phyloP scores from a whole-genome alignment of 2,329 filamentous ascomycete species.

The Paracoccidioides lutzii region DNA sequence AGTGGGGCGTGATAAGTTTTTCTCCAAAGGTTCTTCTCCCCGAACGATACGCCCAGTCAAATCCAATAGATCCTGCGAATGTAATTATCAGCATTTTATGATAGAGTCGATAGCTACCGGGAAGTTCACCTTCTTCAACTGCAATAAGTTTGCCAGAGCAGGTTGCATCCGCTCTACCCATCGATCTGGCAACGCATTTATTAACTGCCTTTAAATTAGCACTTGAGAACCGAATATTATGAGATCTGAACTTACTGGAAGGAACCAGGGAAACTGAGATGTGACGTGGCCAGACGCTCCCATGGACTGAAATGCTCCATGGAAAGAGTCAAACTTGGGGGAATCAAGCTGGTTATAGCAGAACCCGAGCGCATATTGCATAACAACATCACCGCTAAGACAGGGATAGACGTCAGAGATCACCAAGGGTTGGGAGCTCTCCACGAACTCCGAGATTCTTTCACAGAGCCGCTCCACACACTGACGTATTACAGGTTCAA shows the following conservation, averaged over 20 bases:
- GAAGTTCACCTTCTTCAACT: constrained; percentile 7
- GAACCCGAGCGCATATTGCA: constrained; percentile 17
- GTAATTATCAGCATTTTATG: background rate
- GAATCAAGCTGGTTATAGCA: constrained; percentile 15
- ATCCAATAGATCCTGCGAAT: constrained; percentile 7
- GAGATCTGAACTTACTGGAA: constrained; percentile 2
- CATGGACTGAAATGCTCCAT: constrained; percentile 15
- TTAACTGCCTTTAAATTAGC: constrained; percentile 1
- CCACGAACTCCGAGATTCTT: constrained; percentile 11
- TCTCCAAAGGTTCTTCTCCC: constrained; percentile 7
- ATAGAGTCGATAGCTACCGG: background rate
- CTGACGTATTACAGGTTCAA: constrained; percentile 15
- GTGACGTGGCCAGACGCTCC: constrained; percentile 13
- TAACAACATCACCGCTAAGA: constrained; percentile 17
- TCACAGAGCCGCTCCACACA: constrained; percentile 14
- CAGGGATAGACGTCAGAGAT: constrained; percentile 13
- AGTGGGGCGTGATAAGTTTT: constrained; percentile 10
- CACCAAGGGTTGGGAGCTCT: constrained; percentile 4
- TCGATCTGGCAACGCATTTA: constrained; percentile 7
- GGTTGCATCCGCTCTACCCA: constrained; percentile 8
- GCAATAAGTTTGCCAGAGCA: constrained; percentile 6
- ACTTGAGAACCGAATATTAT: background rate
- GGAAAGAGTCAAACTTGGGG: constrained; percentile 14
- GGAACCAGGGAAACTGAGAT: constrained; percentile 14
- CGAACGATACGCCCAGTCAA: constrained; percentile 9